These are phyloP conservation scores for Exophiala spinifera DNA, from an alignment of 2,329 filamentous ascomycete genomes.

Conservation along the genomic window DNA sequence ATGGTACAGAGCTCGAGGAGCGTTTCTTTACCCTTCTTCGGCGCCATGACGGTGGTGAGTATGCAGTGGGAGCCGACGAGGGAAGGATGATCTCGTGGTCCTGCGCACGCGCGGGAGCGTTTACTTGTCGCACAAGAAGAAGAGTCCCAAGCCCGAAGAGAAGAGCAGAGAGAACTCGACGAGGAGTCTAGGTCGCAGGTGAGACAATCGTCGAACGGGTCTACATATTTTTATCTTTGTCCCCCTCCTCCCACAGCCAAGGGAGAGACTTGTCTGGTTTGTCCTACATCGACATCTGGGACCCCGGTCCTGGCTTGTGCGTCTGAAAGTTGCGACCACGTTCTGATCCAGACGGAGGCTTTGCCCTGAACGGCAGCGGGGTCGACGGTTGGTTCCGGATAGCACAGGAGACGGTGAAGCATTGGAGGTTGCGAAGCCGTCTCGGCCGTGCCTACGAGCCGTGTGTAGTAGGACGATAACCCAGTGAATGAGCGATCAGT, in stretches of 20 bases:
- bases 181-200: neutral
- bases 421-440: neutral
- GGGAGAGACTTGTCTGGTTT: neutral
- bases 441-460: neutral
- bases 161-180: neutral
- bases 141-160: neutral
- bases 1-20: conserved; percentile 55
- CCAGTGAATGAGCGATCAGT: neutral
- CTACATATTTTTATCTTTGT: neutral
- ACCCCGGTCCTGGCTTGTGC: neutral
- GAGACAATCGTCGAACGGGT: neutral
- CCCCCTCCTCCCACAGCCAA: neutral
- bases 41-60: conserved; percentile 20
- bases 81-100: neutral
- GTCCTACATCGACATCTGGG: neutral
- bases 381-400: neutral
- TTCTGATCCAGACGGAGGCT: neutral
- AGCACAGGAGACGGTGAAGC: neutral
- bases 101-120: neutral
- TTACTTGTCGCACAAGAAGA: neutral
- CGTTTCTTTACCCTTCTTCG: conserved; percentile 32
- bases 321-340: neutral
- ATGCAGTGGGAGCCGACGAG: neutral
- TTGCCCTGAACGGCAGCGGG: neutral
- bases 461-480: neutral